Percentiles rank a stretch among this genome's conserved stretches.
phyloP scores from a whole-genome alignment of 495 filamentous ascomycete species.

The Aspergillus avenaceus region DNA sequence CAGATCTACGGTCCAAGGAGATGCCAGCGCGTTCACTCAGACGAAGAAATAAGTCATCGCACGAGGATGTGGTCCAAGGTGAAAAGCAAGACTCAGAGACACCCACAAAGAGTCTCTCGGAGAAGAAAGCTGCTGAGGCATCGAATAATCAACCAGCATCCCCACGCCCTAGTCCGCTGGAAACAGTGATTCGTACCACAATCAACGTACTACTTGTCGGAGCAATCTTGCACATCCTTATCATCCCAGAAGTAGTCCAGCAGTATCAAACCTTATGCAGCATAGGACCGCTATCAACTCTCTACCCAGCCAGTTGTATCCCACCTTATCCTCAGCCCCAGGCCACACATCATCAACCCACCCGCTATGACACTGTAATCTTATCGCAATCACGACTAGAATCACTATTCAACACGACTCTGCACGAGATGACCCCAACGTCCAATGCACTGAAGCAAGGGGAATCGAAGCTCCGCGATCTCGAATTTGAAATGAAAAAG shows the following conservation, averaged over 20 bases:
- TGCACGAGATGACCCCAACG: conserved; percentile 29
- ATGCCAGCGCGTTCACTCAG: conserved; percentile 13
- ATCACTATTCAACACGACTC: conserved; percentile 27
- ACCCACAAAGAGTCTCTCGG: not conserved
- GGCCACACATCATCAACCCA: conserved; percentile 1
- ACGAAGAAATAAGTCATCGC: conserved; percentile 26
- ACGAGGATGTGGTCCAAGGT: conserved; percentile 1
- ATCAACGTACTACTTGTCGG: conserved; percentile 32
- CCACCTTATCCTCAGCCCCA: conserved; percentile 10
- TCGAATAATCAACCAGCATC: not conserved
- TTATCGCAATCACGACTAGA: conserved; percentile 29
- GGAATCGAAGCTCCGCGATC: conserved; percentile 28
- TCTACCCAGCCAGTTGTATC: conserved; percentile 35
- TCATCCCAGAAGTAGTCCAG: conserved; percentile 38
- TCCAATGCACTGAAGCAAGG: conserved; percentile 30
- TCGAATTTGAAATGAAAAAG: conserved; percentile 28
- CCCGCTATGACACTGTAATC: conserved; percentile 20
- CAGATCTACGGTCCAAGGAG: conserved; percentile 20
- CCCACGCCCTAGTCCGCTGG: not conserved
- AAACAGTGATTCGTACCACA: conserved; percentile 18
- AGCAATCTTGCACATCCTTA: conserved; percentile 33
- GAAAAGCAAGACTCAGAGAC: not conserved
- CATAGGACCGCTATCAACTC: conserved; percentile 19
- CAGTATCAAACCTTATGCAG: conserved; percentile 32
- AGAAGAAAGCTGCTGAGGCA: too few species aligned